Evolutionary conservation across 768 basidiomycete genomes (phyloP).

Genomic region (Pisolithus microcarpus): DNA sequence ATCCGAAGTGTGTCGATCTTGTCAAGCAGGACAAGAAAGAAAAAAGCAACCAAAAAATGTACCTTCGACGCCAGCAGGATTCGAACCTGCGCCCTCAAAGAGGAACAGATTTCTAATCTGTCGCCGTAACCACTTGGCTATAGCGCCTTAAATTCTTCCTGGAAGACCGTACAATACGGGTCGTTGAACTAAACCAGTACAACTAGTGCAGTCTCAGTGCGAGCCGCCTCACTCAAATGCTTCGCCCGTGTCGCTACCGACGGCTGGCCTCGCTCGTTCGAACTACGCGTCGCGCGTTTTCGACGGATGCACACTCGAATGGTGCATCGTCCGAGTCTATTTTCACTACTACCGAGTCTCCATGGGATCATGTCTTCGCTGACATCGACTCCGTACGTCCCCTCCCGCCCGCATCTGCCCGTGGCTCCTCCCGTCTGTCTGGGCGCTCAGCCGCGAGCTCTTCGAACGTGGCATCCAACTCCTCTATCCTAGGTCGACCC

Average conservation of each 20-base stretch:
- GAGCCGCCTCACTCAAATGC: constrained; percentile 10
- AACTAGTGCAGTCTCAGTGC: too few species aligned
- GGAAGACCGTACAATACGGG: background rate
- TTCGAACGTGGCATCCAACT: background rate
- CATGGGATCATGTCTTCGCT: constrained; percentile 52
- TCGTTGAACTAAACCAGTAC: background rate
- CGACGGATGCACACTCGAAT: background rate
- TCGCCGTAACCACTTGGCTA: constrained; percentile 66
- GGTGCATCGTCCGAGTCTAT: constrained; percentile 18
- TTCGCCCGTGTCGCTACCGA: constrained; percentile 10
- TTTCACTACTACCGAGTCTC: constrained; percentile 29
- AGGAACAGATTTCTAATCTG: constrained; percentile 42
- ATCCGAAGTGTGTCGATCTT: too few species aligned
- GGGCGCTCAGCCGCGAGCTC: constrained; percentile 2
- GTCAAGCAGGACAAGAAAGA: too few species aligned
- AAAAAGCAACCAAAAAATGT: constrained; percentile 1
- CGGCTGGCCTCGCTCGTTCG: constrained; percentile 1
- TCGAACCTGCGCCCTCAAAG: constrained; percentile 37
- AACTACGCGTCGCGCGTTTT: constrained; percentile 2
- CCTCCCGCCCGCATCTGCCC: constrained; percentile 13
- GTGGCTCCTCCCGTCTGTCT: constrained; percentile 11
- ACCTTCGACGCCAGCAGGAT: constrained; percentile 35
- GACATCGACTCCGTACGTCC: constrained; percentile 32
- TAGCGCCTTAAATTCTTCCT: constrained; percentile 35
- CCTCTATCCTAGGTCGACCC: constrained; percentile 8